Evolutionary conservation across 345 rosid species (phyloP), one percentile per base, ranked within the genome.

Genomic region (Gossypium thurberi): DNA sequence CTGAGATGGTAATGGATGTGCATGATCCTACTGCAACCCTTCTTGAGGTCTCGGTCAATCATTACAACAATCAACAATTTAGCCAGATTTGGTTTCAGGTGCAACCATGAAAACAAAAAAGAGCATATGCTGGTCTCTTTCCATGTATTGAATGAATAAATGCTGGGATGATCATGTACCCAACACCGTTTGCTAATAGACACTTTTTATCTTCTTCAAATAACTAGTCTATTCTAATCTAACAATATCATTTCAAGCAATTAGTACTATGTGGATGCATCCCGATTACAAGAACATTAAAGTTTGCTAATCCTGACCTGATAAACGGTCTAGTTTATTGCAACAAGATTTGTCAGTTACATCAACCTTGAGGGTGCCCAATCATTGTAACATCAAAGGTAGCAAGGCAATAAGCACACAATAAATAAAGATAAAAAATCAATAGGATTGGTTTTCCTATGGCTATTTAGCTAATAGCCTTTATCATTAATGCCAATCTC

Each of bases 401-500:
- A 51, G 46, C 3, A 26, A 17, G 10, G 25, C 15, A 52, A 44
- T 37, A 67, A 28, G 23, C 65, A 53, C 21, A 28, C 47, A 57
- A 50, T 59, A 37, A 9, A 50, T 9, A 40, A 70, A 65, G 21
- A 74, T 43, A 26, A 55, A 69, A 72, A 20, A 56, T 18, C 1
- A 20, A 44, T 55, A 56, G n/a, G 23, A 70, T 6, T 53, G 6
- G 3, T 53, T 10, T 10, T 40, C 33, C 4, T 7, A 11, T 68
- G 18, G 46, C 59, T 50, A 64, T 62, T 48, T 17, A 64, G 73
- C 52, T 72, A 53, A 65, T 47, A 48, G 66, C 65, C 59, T 51
- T 64, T 63, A 53, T 78, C 75, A 7, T 70, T 65, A 48, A 23
- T 51, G 63, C 71, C 75, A 50, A 77, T 43, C 73, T 83, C 89